These are phyloP conservation scores for Filobasidium wieringae DNA, from an alignment of 768 basidiomycete genomes.

Conservation along the genomic window DNA sequence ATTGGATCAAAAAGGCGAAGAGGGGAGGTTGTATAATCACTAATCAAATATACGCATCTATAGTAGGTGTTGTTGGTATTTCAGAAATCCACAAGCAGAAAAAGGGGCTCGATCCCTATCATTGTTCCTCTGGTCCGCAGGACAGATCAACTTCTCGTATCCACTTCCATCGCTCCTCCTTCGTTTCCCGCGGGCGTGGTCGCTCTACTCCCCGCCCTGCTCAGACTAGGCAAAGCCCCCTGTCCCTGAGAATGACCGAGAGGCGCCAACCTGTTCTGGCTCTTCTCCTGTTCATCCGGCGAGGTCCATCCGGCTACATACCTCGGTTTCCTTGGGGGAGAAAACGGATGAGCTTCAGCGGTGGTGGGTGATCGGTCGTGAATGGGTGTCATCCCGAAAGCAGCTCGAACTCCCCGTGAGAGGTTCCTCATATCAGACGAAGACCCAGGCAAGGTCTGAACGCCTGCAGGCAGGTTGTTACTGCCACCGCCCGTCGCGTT, in stretches of 20 bases:
- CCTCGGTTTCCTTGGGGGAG: constrained; percentile 9
- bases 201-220: constrained; percentile 26
- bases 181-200: background rate
- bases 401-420: constrained; percentile 70
- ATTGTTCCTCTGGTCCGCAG: too few species aligned
- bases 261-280: constrained; percentile 22
- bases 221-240: constrained; percentile 27
- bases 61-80: too few species aligned
- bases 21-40: too few species aligned
- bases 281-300: constrained; percentile 14
- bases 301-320: constrained; percentile 13
- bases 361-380: constrained; percentile 26
- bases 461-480: constrained; percentile 9
- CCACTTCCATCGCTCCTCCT: constrained; percentile 30
- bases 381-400: constrained; percentile 88
- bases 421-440: constrained; percentile 50
- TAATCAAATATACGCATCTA: too few species aligned
- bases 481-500: constrained; percentile 16
- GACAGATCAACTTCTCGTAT: constrained; percentile 16
- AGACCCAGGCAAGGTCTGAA: constrained; percentile 17
- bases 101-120: too few species aligned
- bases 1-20: too few species aligned
- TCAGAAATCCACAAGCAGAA: too few species aligned
- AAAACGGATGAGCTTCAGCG: constrained; percentile 6
- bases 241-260: constrained; percentile 11